Evolutionary conservation across 1,139 yeast species (phyloP), one percentile per base, ranked within the genome.

Genomic region (Candida freyschussii): DNA sequence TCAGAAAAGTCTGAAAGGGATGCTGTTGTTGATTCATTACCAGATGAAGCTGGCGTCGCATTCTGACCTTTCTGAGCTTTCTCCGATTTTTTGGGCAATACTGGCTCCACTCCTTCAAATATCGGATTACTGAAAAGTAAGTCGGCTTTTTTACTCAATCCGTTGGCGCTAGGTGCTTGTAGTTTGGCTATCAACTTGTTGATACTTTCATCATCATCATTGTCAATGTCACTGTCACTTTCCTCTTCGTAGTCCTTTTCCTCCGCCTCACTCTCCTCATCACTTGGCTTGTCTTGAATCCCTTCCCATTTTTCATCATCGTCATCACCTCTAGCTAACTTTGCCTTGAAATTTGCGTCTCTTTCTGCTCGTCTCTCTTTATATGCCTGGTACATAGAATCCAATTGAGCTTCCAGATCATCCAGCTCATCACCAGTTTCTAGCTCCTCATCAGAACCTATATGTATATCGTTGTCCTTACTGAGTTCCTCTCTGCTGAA

Each of bases 281-380:
- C 67, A 7, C 59, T 63, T 12, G 60, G 67, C 13, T 62, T 60
- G 7, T 71, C 74, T 16, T 68, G 59, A 41, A 89, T 80, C 30
- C 97, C 97, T 29, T 79, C 83, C 96, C 97, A 91, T 33, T 75
- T 83, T 43, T 78, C 91, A 42, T 79, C 87, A 44, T 78, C 78
- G 34, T 69, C 83, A 45, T 78, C 87, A 23, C 89, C 94, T 55
- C 97, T 74, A 23, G 84, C 80, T 50, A 72, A 70, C 58, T 82
- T 83, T 17, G 96, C 95, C 43, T 78, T 72, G 52, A 72, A 76
- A 39, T 79, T 82, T 17, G 95, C 84, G 55, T 86, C 87, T 40
- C 78, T 69, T 55, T 85, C 95, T 11, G 89, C 75, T 55, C 72
- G 76, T 49, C 81, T 69, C 43, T 78, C 77, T 57, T 85, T 85